Conservation (phyloP, 331 rosid genomes). For the Malus hybrid region DNA sequence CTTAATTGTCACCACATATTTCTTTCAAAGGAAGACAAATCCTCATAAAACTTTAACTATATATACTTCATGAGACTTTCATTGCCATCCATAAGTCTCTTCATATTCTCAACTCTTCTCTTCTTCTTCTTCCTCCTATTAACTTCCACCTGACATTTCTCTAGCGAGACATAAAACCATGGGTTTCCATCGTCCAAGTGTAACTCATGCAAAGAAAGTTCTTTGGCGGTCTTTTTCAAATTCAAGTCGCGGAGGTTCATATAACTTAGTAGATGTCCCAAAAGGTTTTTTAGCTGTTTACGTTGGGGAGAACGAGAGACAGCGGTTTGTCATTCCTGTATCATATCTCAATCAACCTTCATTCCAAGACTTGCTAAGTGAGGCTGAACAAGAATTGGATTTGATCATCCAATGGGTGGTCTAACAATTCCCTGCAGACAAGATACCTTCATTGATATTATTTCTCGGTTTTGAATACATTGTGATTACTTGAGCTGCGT, state of each 20-base stretch:
- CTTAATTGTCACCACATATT: too few relatives aligned
- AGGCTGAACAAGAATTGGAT: slow-evolving; percentile 25
- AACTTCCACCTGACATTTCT: background rate
- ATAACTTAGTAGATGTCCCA: too few relatives aligned
- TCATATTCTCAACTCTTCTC: background rate
- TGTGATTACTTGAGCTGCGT: too few relatives aligned
- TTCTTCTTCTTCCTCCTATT: background rate
- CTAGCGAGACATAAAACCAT: background rate
- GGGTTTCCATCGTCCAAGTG: slow-evolving; percentile 1
- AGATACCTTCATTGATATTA: slow-evolving; percentile 11
- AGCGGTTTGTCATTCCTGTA: too few relatives aligned
- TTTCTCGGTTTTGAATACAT: background rate
- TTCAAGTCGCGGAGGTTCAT: background rate
- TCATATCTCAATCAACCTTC: background rate
- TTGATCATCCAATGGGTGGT: slow-evolving; percentile 21
- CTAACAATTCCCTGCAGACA: slow-evolving; percentile 17
- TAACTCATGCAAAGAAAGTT: background rate
- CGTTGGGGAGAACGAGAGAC: too few relatives aligned
- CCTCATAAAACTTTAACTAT: background rate
- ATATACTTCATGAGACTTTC: background rate
- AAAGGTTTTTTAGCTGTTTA: too few relatives aligned
- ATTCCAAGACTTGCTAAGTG: slow-evolving; percentile 13
- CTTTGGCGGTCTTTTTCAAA: background rate
- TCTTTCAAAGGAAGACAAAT: too few relatives aligned
- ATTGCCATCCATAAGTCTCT: background rate